Evolutionary conservation across 352 stramenopile genomes (phyloP), one percentile per base, ranked within the genome.

Genomic region (Elongisporangium undulatum): DNA sequence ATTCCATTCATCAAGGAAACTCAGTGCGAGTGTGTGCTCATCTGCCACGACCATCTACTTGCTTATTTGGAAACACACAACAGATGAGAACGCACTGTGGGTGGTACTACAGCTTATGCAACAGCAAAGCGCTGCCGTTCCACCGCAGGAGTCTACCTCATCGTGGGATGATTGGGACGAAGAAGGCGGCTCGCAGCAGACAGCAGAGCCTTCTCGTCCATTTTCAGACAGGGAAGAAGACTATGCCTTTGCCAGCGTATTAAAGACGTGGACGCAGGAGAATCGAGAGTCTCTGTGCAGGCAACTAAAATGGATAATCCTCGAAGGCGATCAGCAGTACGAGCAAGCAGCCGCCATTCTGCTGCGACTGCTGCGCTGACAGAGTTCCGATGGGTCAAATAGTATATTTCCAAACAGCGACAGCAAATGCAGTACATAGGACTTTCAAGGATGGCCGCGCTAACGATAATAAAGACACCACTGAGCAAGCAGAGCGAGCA

Each of bases 141-240:
- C 57, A 20, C 49, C 17, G 4, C 52, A 23, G 24, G 3, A 20
- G 2, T 58, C 58, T 7, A 53, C 56, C 16, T 57, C 58, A 24
- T 56, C 54, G 9, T 82, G 74, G 74, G 61, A 76, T n/a, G 71
- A 77, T 34, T 83, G 71, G 74, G 74, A 82, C 52, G 61, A 67
- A 51, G 66, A 75, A 20, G 62, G 60, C 24, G 60, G n/a, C n/a
- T n/a, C 68, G 9, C 24, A 22, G 4, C 39, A 75, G 62, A 38
- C 53, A n/a, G 29, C 29, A n/a, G 16, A 21, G 26, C 13, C 34
- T 15, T 7, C 53, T 41, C 9, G 13, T 41, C 5, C 4, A 15
- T 9, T 41, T 41, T 13, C 29, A 15, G 9, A 15, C 29, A 41
- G 29, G 5, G 8, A 6, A 15, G 29, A 41, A 15, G 29, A 2